Evolutionary conservation across 768 basidiomycete genomes (phyloP).

Genomic region (Candolleomyces aberdarensis): DNA sequence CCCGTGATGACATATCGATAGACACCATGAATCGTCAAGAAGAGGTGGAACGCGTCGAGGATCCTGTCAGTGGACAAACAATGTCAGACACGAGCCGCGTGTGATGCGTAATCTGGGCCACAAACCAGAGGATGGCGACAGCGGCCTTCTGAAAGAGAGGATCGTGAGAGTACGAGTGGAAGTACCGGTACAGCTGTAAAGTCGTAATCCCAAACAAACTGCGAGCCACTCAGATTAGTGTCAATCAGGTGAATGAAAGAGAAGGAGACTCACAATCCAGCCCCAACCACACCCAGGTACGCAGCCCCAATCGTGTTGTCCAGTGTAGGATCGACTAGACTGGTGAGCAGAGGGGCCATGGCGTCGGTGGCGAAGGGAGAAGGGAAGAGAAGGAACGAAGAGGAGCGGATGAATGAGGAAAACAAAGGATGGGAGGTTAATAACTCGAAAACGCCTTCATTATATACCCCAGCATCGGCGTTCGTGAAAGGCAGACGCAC

Average conservation of each 20-base stretch:
- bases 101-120: background rate
- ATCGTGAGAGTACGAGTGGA: constrained; percentile 35
- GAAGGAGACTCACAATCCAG: constrained; percentile 29
- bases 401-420: background rate
- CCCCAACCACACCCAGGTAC: constrained; percentile 31
- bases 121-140: constrained; percentile 35
- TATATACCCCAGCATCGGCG: constrained; percentile 1
- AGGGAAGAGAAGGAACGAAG: background rate
- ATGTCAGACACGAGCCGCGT: background rate
- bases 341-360: constrained; percentile 21
- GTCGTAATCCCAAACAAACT: constrained; percentile 40
- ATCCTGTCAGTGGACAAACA: constrained; percentile 17
- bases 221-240: too few species aligned
- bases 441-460: background rate
- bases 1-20: constrained; percentile 35
- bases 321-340: constrained; percentile 27
- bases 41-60: constrained; percentile 33
- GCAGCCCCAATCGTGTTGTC: constrained; percentile 39
- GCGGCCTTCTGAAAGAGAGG: constrained; percentile 31
- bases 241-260: too few species aligned
- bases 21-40: constrained; percentile 29
- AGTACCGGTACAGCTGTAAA: constrained; percentile 39
- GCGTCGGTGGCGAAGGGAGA: constrained; percentile 1
- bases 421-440: background rate
- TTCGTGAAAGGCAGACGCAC: background rate